A percentile compares a stretch with the other conserved stretches of the same genome.
phyloP scores from a whole-genome alignment of 2,329 filamentous ascomycete species.

The Emergomyces orientalis region DNA sequence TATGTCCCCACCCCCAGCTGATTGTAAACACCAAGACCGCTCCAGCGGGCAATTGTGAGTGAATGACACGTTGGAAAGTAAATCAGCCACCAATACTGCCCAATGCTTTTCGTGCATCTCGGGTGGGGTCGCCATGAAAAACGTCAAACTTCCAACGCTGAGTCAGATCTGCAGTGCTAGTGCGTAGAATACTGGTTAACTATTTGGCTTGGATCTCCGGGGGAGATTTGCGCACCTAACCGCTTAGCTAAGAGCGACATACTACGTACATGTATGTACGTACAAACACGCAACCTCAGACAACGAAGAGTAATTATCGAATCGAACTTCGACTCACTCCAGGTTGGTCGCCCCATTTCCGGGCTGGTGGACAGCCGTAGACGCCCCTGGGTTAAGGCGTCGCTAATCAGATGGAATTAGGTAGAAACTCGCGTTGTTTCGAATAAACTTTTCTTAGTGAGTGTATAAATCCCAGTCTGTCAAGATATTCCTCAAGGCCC shows the following conservation, averaged over 20 bases:
- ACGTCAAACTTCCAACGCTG: background rate
- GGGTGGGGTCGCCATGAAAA: background rate
- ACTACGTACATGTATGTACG: no score
- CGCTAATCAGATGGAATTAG: background rate
- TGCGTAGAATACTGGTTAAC: background rate
- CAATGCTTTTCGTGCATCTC: background rate
- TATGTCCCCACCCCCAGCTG: background rate
- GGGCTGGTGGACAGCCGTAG: background rate
- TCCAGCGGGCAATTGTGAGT: background rate
- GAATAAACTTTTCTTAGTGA: background rate
- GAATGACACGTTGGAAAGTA: background rate
- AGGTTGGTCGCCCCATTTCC: background rate
- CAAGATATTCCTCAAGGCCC: background rate
- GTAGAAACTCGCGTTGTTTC: background rate
- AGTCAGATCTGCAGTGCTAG: background rate
- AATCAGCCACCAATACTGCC: background rate
- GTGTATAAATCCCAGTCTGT: background rate
- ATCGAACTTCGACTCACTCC: background rate
- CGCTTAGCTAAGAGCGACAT: background rate
- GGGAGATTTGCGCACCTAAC: background rate
- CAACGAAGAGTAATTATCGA: background rate
- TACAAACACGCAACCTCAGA: background rate
- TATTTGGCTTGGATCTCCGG: background rate
- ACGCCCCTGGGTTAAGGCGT: background rate
- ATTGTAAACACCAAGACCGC: background rate